Conservation (phyloP, 108 stramenopile genomes). For the Cylindrotheca fusiformis region DNA sequence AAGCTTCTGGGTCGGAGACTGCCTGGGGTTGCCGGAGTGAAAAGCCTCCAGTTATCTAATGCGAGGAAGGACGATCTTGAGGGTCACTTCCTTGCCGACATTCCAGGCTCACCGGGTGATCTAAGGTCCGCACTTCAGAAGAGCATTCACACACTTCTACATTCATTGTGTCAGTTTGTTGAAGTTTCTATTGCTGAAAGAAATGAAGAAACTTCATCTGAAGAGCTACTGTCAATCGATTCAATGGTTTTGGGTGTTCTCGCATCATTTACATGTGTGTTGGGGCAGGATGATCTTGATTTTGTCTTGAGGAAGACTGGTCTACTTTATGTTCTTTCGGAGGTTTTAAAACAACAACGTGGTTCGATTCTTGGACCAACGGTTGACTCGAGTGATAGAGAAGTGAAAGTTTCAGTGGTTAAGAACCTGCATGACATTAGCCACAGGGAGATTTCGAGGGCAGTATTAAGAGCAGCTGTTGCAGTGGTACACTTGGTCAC, state of each 20-base stretch:
- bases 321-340: neutral
- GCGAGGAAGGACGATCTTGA: conserved; percentile 16
- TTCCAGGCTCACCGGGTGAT: conserved; percentile 11
- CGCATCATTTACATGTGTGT: conserved; percentile 16
- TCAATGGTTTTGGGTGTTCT: conserved; percentile 25
- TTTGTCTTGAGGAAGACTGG: neutral
- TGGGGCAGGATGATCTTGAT: conserved; percentile 14
- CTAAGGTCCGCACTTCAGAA: conserved; percentile 5
- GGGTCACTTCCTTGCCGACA: conserved; percentile 24
- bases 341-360: neutral
- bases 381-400: neutral
- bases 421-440: conserved; percentile 15
- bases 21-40: neutral
- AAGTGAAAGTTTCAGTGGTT: conserved; percentile 10
- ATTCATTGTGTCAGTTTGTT: conserved; percentile 4
- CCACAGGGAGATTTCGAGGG: conserved; percentile 25
- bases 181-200: neutral
- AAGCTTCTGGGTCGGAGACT: conserved; percentile 34
- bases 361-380: conserved; percentile 3
- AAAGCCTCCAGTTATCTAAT: neutral
- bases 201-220: neutral
- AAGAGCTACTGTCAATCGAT: conserved; percentile 7
- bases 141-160: conserved; percentile 19
- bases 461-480: conserved; percentile 27
- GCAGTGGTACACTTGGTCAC: conserved; percentile 25